These are phyloP conservation scores for Tolypocladium endophyticum DNA, from an alignment of 2,329 filamentous ascomycete species.

Conservation along the genomic window DNA sequence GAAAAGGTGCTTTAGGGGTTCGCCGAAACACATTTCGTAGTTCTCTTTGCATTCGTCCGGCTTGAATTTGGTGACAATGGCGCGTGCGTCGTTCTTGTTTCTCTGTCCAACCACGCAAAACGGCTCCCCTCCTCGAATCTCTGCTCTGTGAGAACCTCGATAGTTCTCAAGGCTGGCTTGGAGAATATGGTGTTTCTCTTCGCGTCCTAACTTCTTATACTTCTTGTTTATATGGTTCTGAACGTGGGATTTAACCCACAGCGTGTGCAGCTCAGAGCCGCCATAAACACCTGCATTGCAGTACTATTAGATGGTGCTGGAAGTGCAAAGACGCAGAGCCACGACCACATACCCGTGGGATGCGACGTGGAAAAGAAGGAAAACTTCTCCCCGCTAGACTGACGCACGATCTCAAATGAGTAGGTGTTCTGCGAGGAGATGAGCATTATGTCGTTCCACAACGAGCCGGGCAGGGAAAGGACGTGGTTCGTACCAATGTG, in stretches of 20 bases:
- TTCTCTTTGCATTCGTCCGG: background rate
- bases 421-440: too few relatives aligned
- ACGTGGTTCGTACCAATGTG: too few relatives aligned
- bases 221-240: background rate
- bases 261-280: background rate
- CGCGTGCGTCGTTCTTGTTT: background rate
- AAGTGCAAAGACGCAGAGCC: background rate
- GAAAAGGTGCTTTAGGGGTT: background rate
- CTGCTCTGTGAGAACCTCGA: background rate
- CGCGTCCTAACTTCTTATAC: too few relatives aligned
- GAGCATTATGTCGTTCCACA: too few relatives aligned
- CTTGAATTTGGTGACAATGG: background rate
- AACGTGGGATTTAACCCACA: background rate
- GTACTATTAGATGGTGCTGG: background rate
- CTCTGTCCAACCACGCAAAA: background rate
- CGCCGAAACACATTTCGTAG: background rate
- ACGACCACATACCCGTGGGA: background rate
- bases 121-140: background rate
- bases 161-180: background rate
- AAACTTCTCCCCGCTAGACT: too few relatives aligned
- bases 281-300: background rate
- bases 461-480: too few relatives aligned
- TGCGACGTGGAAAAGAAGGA: too few relatives aligned
- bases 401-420: too few relatives aligned
- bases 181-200: background rate